These are phyloP conservation scores for Sugiyamaella sp. DNA, from an alignment of 1,139 yeast genomes.

Conservation along the genomic window DNA sequence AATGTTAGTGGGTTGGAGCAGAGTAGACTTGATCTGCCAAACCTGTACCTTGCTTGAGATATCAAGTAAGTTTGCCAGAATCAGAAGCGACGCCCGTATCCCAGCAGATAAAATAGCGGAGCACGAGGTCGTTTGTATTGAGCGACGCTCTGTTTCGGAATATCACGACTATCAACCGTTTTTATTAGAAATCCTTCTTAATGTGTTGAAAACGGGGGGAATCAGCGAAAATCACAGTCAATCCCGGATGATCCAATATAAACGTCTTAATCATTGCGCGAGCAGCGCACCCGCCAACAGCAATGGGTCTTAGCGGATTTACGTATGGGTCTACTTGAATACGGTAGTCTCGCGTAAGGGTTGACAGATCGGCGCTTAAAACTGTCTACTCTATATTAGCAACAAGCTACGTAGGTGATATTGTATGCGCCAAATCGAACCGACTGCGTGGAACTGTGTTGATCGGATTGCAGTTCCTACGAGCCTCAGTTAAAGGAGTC, in stretches of 20 bases:
- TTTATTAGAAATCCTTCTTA: background rate
- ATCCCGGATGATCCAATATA: background rate
- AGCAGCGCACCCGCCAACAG: no score
- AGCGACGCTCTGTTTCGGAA: background rate
- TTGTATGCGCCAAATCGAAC: constrained; percentile 5
- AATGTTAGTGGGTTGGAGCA: background rate
- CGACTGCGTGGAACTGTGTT: background rate
- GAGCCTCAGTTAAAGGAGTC: no score
- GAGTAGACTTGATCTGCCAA: background rate
- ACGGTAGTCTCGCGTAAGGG: background rate
- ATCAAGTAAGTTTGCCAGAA: no score
- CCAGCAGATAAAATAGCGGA: no score
- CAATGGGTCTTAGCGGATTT: no score
- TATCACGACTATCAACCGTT: background rate
- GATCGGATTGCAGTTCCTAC: background rate
- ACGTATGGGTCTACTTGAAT: no score
- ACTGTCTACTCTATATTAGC: background rate
- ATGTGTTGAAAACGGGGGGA: constrained; percentile 1
- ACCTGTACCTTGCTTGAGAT: background rate
- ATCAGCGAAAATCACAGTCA: background rate
- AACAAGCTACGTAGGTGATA: background rate
- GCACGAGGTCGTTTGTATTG: no score
- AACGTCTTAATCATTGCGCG: background rate
- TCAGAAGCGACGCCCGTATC: no score
- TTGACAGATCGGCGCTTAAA: background rate